Conservation (phyloP, 192 early-diverging fungal species). For the Coemansia sp. region DNA sequence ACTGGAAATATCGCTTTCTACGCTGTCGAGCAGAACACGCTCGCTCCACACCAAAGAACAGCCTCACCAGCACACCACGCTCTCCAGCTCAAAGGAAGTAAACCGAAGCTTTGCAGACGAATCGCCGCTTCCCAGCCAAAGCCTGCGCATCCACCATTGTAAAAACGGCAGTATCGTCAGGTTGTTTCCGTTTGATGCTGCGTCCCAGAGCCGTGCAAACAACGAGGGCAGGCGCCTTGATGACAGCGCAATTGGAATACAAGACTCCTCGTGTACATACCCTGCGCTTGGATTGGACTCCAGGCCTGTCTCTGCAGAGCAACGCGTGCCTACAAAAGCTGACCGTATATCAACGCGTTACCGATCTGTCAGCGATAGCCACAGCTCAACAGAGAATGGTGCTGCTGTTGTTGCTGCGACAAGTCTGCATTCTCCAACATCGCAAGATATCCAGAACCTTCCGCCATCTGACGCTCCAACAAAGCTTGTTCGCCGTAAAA, state of each 20-base stretch:
- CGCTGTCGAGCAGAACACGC: background rate
- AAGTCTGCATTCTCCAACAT: background rate
- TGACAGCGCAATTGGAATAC: background rate
- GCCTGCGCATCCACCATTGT: background rate
- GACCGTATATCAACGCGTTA: background rate
- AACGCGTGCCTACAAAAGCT: background rate
- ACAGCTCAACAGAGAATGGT: background rate
- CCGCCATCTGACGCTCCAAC: background rate
- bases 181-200: background rate
- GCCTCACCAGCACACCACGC: background rate
- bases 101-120: background rate
- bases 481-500: background rate
- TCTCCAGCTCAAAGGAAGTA: background rate
- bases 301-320: background rate
- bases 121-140: background rate
- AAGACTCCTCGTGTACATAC: background rate
- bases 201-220: background rate
- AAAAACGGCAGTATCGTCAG: conserved; percentile 12
- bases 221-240: background rate
- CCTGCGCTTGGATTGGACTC: background rate
- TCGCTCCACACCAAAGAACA: background rate
- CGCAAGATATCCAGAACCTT: background rate
- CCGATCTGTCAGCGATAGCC: conserved; percentile 1
- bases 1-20: background rate
- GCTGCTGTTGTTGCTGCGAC: background rate